A percentile compares a stretch with the other conserved stretches of the same genome.
phyloP scores from a whole-genome alignment of 805 yeast genomes.

The Ogataea parapolymorpha region DNA sequence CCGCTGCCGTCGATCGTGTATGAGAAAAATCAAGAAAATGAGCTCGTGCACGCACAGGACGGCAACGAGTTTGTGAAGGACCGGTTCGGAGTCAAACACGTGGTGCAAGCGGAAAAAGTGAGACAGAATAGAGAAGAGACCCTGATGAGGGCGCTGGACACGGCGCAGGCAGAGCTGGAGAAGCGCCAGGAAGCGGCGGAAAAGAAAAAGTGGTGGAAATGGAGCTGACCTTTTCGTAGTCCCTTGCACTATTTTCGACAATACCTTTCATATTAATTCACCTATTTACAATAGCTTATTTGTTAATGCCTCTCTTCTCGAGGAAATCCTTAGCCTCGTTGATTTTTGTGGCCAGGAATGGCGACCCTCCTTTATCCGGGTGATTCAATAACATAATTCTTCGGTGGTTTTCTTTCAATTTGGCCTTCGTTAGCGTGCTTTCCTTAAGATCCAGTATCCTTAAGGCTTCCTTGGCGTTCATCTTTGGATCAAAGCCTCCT shows the following conservation, averaged over 20 bases:
- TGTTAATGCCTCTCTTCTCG: slow-evolving; percentile 56
- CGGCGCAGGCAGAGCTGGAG: slow-evolving; percentile 36
- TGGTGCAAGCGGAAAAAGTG: slow-evolving; percentile 69
- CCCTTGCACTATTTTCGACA: background rate
- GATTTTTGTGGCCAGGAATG: slow-evolving; percentile 83
- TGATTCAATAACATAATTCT: slow-evolving; percentile 84
- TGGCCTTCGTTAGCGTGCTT: slow-evolving; percentile 56
- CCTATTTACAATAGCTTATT: slow-evolving; percentile 18
- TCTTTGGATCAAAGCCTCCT: slow-evolving; percentile 91
- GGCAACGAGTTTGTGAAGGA: slow-evolving; percentile 53
- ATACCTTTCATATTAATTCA: background rate
- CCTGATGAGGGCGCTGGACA: slow-evolving; percentile 42
- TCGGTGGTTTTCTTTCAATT: slow-evolving; percentile 76
- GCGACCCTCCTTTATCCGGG: slow-evolving; percentile 93
- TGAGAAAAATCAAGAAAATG: slow-evolving; percentile 37
- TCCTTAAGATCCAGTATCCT: slow-evolving; percentile 77
- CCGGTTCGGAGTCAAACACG: slow-evolving; percentile 59
- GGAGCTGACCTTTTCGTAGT: background rate
- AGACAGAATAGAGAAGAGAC: slow-evolving; percentile 67
- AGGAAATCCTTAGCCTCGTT: slow-evolving; percentile 87
- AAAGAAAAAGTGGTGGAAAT: background rate
- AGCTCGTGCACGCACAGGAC: slow-evolving; percentile 32
- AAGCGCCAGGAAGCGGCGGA: slow-evolving; percentile 11
- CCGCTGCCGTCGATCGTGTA: slow-evolving; percentile 35
- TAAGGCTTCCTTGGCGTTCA: slow-evolving; percentile 85